Base-by-base conservation (phyloP, 108 stramenopile genomes). In the Cyclostephanos invisitatus region DNA sequence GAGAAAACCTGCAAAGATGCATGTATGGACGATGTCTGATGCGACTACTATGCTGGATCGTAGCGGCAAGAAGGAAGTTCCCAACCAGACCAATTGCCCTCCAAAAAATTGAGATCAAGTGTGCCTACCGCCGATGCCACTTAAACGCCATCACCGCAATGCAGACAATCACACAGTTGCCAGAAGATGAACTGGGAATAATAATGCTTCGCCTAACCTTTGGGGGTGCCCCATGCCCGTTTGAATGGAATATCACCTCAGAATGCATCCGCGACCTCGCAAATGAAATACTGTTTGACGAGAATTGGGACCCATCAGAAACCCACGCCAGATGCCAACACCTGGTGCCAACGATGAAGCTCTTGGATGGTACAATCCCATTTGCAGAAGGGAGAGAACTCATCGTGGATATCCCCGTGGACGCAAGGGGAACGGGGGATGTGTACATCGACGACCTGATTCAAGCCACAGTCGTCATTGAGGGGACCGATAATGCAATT, bases 61-160 rank as follows among this genome's bases (percentile, higher is more conserved):
- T 57, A 0, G 27, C 56, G 6, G 56, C 56, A 5, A 3, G 56
- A 29, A 5, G 6, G 10, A 57, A 57, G 27, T 57, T 28, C 27
- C 56, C 56, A 3, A 28, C 2, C 2, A 8, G 0, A 12, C 3
- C 27, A 7, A 57, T 57, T 12, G 15, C 10, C 4, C 27, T 28
- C 27, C 24, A 17, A 5, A 57, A 57, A 29, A 57, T 57, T 29
- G 56, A 57, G 2, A 12, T 28, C 6, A 53, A 53, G n/a, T 53
- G 17, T 7, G 51, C 51, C 51, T 53, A n/a, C n/a, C 51, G 51
- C 7, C 12, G n/a, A 21, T 53, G 51, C 51, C 51, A 53, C 51
- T 18, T 53, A 1, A 21, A 53, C 7, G 51, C 22, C 20, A 14
- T 14, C n/a, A 53, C 51, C 1, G 51, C 51, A 24, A 21, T 53